Base-by-base conservation (phyloP, 2,329 filamentous ascomycete species). In the Cordyceps cateniannulata region DNA sequence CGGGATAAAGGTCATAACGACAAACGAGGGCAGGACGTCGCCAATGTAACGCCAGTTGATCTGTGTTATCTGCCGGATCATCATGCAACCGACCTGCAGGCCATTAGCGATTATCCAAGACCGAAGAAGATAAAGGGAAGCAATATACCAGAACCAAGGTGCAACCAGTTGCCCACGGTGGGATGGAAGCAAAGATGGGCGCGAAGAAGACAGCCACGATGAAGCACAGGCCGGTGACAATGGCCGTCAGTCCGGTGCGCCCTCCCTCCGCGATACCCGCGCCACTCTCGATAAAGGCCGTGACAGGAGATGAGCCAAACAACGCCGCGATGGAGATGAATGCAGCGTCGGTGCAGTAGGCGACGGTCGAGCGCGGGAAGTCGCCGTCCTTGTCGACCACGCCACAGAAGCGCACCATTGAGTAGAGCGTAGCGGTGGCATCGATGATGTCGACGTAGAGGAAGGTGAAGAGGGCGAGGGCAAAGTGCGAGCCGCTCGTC, bases 351-450 rank as follows among this genome's bases (percentile, higher is more conserved):
- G 83, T 85, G 66, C 83, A 88, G 71, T 91, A 92, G 1, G 92
- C 92, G 35, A 93, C 76, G 1, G 91, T 91, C 2, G 89, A 93
- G 45, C 91, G 87, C 57, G 93, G 90, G 64, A 96, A 96, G 70
- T 96, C 91, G n/a, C 87, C 85, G 2, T 88, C 85, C 50, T 83
- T 79, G 68, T 87, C 80, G 65, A 89, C 84, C 49, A 83, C 81
- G 29, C 85, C 84, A 63, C 84, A 86, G 74, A 91, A 91, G 24
- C 87, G 85, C 1, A 88, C 89, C 88, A 92, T 91, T n/a, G 87
- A 89, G 74, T 91, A 91, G 42, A 91, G 76, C 0, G 88, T 91
- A 47, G 88, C 89, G 0, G 89, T 91, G 67, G 86, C 87, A 69
- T 92, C 89, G 62, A 92, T 86, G 66, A 91, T 89, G 67, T 91